Percentiles rank a stretch among this genome's conserved stretches.
phyloP scores from a whole-genome alignment of 1,139 yeast species.

The Zygoascus sp. region DNA sequence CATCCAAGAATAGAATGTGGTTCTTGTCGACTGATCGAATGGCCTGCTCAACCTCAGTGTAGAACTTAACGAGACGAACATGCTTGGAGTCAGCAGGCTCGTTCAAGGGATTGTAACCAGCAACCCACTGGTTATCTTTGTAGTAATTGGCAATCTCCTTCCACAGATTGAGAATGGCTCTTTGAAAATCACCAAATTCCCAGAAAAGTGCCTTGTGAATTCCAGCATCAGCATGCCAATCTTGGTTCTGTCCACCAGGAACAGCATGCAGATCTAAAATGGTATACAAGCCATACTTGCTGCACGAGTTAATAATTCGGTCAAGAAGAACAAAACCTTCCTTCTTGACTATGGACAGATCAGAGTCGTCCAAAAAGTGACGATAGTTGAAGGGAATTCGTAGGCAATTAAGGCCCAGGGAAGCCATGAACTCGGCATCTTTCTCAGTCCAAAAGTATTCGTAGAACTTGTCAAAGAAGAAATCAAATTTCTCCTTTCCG shows the following conservation, averaged over 20 bases:
- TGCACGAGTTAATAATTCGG: conserved; percentile 39
- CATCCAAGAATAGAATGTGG: conserved; percentile 46
- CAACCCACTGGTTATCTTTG: conserved; percentile 43
- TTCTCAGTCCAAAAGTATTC: conserved; percentile 46
- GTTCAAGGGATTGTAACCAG: conserved; percentile 48
- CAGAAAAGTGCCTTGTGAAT: conserved; percentile 44
- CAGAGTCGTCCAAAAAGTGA: conserved; percentile 44
- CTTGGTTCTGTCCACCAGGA: conserved; percentile 50
- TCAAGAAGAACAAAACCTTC: conserved; percentile 44
- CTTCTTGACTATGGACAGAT: conserved; percentile 38
- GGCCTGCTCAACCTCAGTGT: conserved; percentile 36
- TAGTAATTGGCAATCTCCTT: conserved; percentile 40
- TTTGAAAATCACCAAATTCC: conserved; percentile 46
- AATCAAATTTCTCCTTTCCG: conserved; percentile 43
- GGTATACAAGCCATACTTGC: conserved; percentile 39
- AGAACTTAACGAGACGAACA: conserved; percentile 38
- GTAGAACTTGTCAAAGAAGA: conserved; percentile 45
- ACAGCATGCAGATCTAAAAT: conserved; percentile 45
- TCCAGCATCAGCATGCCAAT: conserved; percentile 46
- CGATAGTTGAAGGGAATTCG: conserved; percentile 47
- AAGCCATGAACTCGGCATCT: conserved; percentile 42
- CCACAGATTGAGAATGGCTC: conserved; percentile 43
- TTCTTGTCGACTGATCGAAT: conserved; percentile 42
- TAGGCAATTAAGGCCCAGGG: conserved; percentile 42
- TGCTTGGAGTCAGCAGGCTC: conserved; percentile 45